Evolutionary conservation across 2,329 filamentous ascomycete species (phyloP).

Genomic region (Trichoderma brevicompactum): DNA sequence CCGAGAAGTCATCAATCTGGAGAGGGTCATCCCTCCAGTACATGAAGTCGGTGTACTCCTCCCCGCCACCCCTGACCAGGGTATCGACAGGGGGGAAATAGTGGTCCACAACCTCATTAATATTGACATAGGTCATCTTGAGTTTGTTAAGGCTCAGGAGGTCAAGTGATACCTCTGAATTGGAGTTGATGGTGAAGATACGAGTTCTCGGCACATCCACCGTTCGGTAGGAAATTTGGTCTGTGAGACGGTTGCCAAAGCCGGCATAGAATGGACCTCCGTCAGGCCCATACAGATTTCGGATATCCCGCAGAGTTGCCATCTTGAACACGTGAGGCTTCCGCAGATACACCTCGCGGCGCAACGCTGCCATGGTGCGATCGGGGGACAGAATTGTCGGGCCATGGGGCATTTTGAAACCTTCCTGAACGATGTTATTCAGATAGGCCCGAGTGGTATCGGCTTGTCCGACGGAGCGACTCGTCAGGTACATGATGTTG

Average conservation of each 20-base stretch:
- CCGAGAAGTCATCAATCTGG: slow-evolving; percentile 86
- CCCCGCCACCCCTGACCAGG: slow-evolving; percentile 84
- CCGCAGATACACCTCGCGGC: slow-evolving; percentile 89
- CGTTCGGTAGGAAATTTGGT: slow-evolving; percentile 92
- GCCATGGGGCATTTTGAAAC: slow-evolving; percentile 81
- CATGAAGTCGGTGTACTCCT: slow-evolving; percentile 95
- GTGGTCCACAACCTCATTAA: slow-evolving; percentile 96
- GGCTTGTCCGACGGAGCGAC: slow-evolving; percentile 88
- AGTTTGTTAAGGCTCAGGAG: slow-evolving; percentile 90
- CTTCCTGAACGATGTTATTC: slow-evolving; percentile 85
- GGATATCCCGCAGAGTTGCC: slow-evolving; percentile 94
- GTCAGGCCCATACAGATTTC: slow-evolving; percentile 78
- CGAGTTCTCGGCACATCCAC: slow-evolving; percentile 93
- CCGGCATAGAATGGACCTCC: slow-evolving; percentile 92
- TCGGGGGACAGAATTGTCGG: slow-evolving; percentile 96
- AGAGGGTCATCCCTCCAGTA: slow-evolving; percentile 90
- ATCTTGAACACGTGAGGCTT: slow-evolving; percentile 99
- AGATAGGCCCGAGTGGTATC: slow-evolving; percentile 90
- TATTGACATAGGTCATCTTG: slow-evolving; percentile 95
- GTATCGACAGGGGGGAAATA: slow-evolving; percentile 94
- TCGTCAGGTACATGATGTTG: slow-evolving; percentile 98
- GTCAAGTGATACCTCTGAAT: slow-evolving; percentile 92
- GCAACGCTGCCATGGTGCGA: slow-evolving; percentile 87
- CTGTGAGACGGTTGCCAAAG: slow-evolving; percentile 94
- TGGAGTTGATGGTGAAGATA: slow-evolving; percentile 98